Conservation (phyloP, 208 protist genomes). For the Leptomonas pyrrhocoris region DNA sequence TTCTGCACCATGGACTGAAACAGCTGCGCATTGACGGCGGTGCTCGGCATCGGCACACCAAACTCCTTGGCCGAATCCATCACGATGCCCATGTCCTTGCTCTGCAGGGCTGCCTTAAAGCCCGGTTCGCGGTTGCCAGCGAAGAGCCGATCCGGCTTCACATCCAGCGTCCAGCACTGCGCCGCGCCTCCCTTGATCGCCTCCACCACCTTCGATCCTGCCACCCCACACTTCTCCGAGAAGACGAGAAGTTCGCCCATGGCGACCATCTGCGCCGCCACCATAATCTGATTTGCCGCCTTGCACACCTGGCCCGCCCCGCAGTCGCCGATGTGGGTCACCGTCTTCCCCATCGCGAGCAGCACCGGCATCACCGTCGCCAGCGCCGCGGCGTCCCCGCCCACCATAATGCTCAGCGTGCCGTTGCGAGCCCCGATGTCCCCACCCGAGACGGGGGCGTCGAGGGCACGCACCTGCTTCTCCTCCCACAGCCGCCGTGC, state of each 20-base stretch:
- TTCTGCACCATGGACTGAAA: conserved; percentile 91
- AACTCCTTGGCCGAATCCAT: conserved; percentile 91
- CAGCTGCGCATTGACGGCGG: conserved; percentile 91
- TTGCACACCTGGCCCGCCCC: conserved; percentile 96
- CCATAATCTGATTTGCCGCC: conserved; percentile 96
- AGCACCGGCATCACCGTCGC: conserved; percentile 76
- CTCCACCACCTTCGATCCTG: conserved; percentile 80
- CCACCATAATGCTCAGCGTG: conserved; percentile 95
- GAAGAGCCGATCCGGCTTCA: conserved; percentile 92
- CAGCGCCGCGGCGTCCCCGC: conserved; percentile 86
- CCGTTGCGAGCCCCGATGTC: conserved; percentile 94
- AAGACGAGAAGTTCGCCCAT: conserved; percentile 95
- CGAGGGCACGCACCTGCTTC: conserved; percentile 82
- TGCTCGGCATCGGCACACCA: conserved; percentile 86
- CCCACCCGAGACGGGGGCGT: conserved; percentile 95
- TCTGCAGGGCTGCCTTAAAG: conserved; percentile 95
- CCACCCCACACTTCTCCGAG: conserved; percentile 89
- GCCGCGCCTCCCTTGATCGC: conserved; percentile 92
- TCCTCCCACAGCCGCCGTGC: conserved; percentile 72
- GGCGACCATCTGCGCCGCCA: conserved; percentile 94
- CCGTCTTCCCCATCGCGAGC: conserved; percentile 77
- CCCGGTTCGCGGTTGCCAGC: conserved; percentile 94
- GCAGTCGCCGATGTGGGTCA: conserved; percentile 86
- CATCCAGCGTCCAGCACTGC: conserved; percentile 93
- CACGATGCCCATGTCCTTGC: conserved; percentile 94